Base-by-base conservation (phyloP, 805 yeast species). In the Candida qinlingensis region DNA sequence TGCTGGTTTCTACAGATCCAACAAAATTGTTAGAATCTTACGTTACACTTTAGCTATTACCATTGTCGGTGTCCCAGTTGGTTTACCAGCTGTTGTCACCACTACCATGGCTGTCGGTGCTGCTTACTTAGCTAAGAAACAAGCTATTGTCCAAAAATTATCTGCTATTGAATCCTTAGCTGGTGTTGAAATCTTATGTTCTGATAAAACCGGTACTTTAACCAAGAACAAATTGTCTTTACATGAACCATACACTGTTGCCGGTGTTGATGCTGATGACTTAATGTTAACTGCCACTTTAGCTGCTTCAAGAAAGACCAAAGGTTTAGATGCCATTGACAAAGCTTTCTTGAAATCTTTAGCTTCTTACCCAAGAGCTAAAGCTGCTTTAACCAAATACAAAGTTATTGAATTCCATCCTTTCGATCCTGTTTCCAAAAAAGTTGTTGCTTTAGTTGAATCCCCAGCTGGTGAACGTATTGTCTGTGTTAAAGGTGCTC, bases 101-200 rank as follows among this genome's bases (percentile, higher is more conserved):
- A 90, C 96, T 65, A 90, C 97, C 71, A 89, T 90, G 97, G 97
- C 97, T 73, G 97, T 91, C 74, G 97, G 97, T 83, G 97, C 97
- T 72, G 96, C 97, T 69, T 88, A 90, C 85, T 79, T 90, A 68
- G 97, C 97, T 65, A 87, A 89, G 82, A 90, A 89, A 76, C 88
- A 88, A 76, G 97, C 97, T 62, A 90, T 90, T 79, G 97, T 90
- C 65, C 97, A 90, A 76, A 90, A 90, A 72, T 80, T 90, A 67
- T 87, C 96, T 71, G 97, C 97, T 60, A 90, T 90, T 76, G 97
- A 90, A 77, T 90, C 96, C 56, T 78, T 90, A 63, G 97, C 96
- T 59, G 96, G 96, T 83, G 97, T 90, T 67, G 96, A 91, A 77
- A 88, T 90, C 74, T 80, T 90, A 72, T 90, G 97, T 84, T 90